Percentiles rank a stretch among this genome's conserved stretches.
Conservation (phyloP, 2,329 filamentous ascomycete genomes). For the Aspergillus vadensis region DNA sequence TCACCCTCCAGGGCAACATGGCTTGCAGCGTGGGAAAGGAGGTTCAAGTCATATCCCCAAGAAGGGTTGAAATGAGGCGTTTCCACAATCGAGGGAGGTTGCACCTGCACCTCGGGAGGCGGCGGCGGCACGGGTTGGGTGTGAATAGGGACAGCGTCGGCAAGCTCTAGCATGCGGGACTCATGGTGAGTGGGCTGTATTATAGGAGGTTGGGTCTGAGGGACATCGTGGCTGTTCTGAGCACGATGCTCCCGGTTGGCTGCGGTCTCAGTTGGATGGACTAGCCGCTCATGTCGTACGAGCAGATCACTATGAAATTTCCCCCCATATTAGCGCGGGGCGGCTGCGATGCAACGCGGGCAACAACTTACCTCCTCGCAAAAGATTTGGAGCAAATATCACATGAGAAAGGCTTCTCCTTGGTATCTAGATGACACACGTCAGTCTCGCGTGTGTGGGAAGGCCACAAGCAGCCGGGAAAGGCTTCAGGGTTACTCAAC, state of each 20-base stretch:
- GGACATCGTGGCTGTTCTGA: conserved; percentile 34
- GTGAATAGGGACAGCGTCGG: conserved; percentile 47
- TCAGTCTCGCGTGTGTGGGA: conserved; percentile 23
- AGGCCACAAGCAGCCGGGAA: conserved; percentile 13
- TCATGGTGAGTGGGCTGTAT: conserved; percentile 43
- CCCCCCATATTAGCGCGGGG: conserved; percentile 26
- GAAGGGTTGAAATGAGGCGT: conserved; percentile 52
- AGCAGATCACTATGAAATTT: conserved; percentile 46
- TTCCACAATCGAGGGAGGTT: conserved; percentile 44
- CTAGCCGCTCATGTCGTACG: conserved; percentile 53
- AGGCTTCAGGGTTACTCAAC: conserved; percentile 43
- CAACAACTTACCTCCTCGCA: conserved; percentile 44
- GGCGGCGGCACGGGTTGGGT: conserved; percentile 36
- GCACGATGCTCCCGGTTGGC: conserved; percentile 42
- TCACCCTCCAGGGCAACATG: conserved; percentile 52
- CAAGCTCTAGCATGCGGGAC: conserved; percentile 49
- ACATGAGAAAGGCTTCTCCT: conserved; percentile 54
- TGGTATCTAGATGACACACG: conserved; percentile 43
- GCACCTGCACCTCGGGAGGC: conserved; percentile 41
- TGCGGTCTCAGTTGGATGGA: conserved; percentile 48
- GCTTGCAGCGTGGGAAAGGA: conserved; percentile 52
- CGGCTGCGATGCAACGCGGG: conserved; percentile 5
- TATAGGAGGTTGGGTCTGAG: conserved; percentile 40
- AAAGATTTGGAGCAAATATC: conserved; percentile 53
- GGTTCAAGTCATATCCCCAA: conserved; percentile 54